A percentile compares a stretch with the other conserved stretches of the same genome.
These are phyloP conservation scores for Rhizopus microsporus DNA, from an alignment of 371 early-diverging fungal species.

Conservation along the genomic window DNA sequence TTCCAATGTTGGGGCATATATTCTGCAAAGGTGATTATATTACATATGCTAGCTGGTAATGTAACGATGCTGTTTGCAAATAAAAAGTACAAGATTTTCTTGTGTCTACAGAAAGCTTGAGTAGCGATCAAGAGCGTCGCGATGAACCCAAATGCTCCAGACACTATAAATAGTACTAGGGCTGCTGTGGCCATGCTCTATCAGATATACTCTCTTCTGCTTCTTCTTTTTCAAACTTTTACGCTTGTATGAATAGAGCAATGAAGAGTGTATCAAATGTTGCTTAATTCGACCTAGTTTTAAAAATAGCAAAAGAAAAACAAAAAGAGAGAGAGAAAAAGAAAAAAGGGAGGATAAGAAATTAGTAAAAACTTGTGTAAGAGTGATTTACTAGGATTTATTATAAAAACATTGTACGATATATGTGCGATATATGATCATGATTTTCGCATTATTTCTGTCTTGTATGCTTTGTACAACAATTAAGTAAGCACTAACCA, in stretches of 20 bases:
- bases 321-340: background rate
- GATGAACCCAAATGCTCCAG: background rate
- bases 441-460: too few relatives aligned
- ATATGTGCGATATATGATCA: too few relatives aligned
- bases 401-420: too few relatives aligned
- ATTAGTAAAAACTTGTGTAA: too few relatives aligned
- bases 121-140: background rate
- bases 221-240: too few relatives aligned
- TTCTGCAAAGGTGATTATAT: conserved; percentile 6
- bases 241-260: too few relatives aligned
- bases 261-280: background rate
- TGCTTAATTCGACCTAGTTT: background rate
- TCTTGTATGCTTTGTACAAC: too few relatives aligned
- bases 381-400: too few relatives aligned
- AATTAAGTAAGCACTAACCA: too few relatives aligned
- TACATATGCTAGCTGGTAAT: conserved; percentile 16
- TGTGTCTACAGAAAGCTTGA: conserved; percentile 15
- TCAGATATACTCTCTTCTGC: too few relatives aligned
- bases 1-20: conserved; percentile 21
- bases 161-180: background rate
- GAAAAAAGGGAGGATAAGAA: background rate
- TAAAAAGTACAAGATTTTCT: conserved; percentile 11
- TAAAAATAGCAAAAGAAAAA: background rate
- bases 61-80: conserved; percentile 8
- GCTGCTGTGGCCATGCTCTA: background rate